Percentiles rank a stretch among this genome's conserved stretches.
Conservation (phyloP, 2,329 filamentous ascomycete genomes). For the Apiospora marii region DNA sequence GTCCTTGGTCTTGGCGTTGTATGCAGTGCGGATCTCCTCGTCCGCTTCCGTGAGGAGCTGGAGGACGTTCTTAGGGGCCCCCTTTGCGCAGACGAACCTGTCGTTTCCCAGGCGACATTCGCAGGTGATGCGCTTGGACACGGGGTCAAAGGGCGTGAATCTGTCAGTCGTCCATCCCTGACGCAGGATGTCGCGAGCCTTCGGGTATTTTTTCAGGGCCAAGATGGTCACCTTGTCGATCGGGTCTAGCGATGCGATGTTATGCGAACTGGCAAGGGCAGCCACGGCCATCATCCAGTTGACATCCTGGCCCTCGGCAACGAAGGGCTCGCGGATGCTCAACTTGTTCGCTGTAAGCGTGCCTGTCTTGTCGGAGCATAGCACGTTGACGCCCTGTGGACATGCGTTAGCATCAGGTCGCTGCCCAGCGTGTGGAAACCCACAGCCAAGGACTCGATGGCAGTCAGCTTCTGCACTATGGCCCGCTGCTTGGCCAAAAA, state of each 20-base stretch:
- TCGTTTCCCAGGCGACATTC: conserved; percentile 72
- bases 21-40: conserved; percentile 69
- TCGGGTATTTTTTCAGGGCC: conserved; percentile 78
- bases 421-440: background rate
- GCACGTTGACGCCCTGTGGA: conserved; percentile 65
- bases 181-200: conserved; percentile 77
- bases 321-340: conserved; percentile 78
- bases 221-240: conserved; percentile 83
- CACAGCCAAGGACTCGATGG: conserved; percentile 74
- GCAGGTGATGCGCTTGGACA: conserved; percentile 80
- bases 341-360: conserved; percentile 80
- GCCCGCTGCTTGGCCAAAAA: conserved; percentile 81
- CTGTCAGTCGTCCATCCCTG: conserved; percentile 80
- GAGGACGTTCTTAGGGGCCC: conserved; percentile 78
- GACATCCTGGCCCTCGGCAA: conserved; percentile 78
- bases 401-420: conserved; percentile 42
- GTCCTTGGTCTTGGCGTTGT: conserved; percentile 76
- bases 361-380: conserved; percentile 85
- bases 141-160: conserved; percentile 80
- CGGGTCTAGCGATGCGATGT: conserved; percentile 79
- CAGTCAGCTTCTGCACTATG: conserved; percentile 81
- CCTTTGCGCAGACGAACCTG: conserved; percentile 77
- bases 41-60: conserved; percentile 70
- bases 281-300: conserved; percentile 88
- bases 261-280: conserved; percentile 79